These are phyloP conservation scores for Salicornia ramosissima DNA, from an alignment of 148 eudicot species.

Conservation along the genomic window DNA sequence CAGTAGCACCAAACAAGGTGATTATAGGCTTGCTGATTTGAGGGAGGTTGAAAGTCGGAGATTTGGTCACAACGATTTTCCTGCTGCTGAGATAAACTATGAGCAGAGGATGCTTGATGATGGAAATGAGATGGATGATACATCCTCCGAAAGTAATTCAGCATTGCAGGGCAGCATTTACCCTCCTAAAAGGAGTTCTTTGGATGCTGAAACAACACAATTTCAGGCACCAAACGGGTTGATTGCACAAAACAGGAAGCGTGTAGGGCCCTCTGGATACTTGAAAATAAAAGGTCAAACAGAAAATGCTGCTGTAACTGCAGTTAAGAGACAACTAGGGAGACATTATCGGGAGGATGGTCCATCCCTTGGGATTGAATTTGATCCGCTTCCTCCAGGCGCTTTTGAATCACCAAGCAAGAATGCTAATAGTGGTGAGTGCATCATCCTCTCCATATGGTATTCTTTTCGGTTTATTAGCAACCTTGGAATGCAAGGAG, in stretches of 20 bases:
- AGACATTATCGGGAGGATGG: constrained; percentile 73
- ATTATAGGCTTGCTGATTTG: constrained; percentile 46
- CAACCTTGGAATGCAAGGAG: background rate
- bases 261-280: constrained; percentile 78
- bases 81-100: constrained; percentile 44
- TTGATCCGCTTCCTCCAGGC: constrained; percentile 89
- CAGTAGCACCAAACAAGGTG: constrained; percentile 91
- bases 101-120: constrained; percentile 39
- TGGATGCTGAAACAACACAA: constrained; percentile 36
- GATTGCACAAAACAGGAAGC: constrained; percentile 36
- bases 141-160: constrained; percentile 79
- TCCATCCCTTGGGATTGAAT: constrained; percentile 78
- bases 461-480: background rate
- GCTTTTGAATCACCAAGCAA: constrained; percentile 69
- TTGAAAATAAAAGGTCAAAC: constrained; percentile 78
- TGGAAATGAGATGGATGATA: constrained; percentile 50
- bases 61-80: constrained; percentile 37
- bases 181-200: constrained; percentile 34
- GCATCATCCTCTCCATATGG: background rate
- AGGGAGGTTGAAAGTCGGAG: constrained; percentile 85
- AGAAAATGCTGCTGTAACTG: constrained; percentile 80
- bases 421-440: constrained; percentile 45
- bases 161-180: constrained; percentile 38
- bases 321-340: constrained; percentile 91
- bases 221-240: constrained; percentile 38